Evolutionary conservation across 805 yeast species (phyloP).

Genomic region (Suhomyces kilbournensis): DNA sequence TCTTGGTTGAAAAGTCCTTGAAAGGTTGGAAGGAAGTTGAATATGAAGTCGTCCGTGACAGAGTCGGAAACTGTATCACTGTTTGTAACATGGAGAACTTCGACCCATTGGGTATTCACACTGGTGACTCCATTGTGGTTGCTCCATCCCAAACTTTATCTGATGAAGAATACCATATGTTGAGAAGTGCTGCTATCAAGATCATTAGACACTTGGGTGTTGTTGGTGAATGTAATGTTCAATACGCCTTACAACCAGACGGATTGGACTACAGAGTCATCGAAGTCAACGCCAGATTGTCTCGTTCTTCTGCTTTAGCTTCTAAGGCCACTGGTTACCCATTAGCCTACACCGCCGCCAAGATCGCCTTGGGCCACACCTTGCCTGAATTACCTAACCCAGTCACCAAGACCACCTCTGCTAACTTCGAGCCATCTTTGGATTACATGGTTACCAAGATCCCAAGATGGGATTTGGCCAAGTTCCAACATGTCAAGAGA

Average conservation of each 20-base stretch:
- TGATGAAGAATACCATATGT: constrained; percentile 97
- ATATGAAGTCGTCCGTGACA: constrained; percentile 96
- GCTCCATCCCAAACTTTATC: constrained; percentile 98
- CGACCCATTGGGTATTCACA: constrained; percentile 96
- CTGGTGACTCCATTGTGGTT: constrained; percentile 98
- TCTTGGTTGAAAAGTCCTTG: constrained; percentile 91
- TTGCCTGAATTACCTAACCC: constrained; percentile 95
- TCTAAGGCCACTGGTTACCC: constrained; percentile 99
- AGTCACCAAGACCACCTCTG: constrained; percentile 92
- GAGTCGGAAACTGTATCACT: constrained; percentile 94
- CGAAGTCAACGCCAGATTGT: constrained; percentile 95
- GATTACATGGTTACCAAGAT: constrained; percentile 96
- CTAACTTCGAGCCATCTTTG: constrained; percentile 94
- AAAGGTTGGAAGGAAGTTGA: constrained; percentile 99
- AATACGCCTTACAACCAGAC: constrained; percentile 93
- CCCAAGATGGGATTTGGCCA: constrained; percentile 97
- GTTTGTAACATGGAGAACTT: constrained; percentile 99
- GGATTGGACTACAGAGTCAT: constrained; percentile 94
- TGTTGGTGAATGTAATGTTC: constrained; percentile 98
- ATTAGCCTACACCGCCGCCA: constrained; percentile 97
- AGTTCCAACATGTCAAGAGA: constrained; percentile 93
- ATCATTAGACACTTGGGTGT: constrained; percentile 97
- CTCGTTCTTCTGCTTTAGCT: constrained; percentile 96
- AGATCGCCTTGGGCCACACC: constrained; percentile 91
- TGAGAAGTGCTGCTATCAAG: constrained; percentile 95